phyloP scores from a whole-genome alignment of 2,329 filamentous ascomycete genomes.

The Ceratocystis harringtonii region DNA sequence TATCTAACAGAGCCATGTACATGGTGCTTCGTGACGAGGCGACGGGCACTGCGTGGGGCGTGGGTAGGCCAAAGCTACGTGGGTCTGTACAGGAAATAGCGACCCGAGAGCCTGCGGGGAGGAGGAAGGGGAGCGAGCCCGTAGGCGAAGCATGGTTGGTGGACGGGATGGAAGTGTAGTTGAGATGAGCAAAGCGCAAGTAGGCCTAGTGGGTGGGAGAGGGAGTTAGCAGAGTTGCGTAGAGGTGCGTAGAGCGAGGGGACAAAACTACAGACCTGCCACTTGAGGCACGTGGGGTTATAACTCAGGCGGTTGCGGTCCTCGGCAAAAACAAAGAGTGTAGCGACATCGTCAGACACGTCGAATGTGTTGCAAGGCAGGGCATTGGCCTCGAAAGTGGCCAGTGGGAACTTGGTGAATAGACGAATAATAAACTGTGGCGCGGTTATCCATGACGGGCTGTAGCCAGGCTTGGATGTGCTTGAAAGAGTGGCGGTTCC shows the following conservation, averaged over 20 bases:
- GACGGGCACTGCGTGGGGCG: slow-evolving; percentile 24
- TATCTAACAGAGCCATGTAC: slow-evolving; percentile 64
- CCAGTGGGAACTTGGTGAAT: slow-evolving; percentile 72
- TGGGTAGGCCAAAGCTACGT: slow-evolving; percentile 43
- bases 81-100: slow-evolving; percentile 34
- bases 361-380: slow-evolving; percentile 46
- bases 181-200: slow-evolving; percentile 58
- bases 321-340: slow-evolving; percentile 64
- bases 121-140: slow-evolving; percentile 75
- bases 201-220: slow-evolving; percentile 45
- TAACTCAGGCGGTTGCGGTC: slow-evolving; percentile 56
- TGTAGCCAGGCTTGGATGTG: not conserved
- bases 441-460: slow-evolving; percentile 35
- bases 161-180: slow-evolving; percentile 53
- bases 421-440: slow-evolving; percentile 65
- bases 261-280: slow-evolving; percentile 53
- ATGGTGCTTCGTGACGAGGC: slow-evolving; percentile 43
- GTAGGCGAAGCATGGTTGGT: slow-evolving; percentile 89
- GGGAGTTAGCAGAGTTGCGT: slow-evolving; percentile 8
- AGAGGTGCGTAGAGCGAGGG: not conserved
- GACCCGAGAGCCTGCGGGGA: slow-evolving; percentile 33
- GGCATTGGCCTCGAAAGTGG: slow-evolving; percentile 58
- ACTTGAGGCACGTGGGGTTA: slow-evolving; percentile 88
- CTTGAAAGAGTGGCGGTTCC: not conserved
- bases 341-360: slow-evolving; percentile 30